A percentile compares a stretch with the other conserved stretches of the same genome.
These are phyloP conservation scores for Cryptosporidium sp. DNA, from an alignment of 169 alveolate genomes.

Conservation along the genomic window DNA sequence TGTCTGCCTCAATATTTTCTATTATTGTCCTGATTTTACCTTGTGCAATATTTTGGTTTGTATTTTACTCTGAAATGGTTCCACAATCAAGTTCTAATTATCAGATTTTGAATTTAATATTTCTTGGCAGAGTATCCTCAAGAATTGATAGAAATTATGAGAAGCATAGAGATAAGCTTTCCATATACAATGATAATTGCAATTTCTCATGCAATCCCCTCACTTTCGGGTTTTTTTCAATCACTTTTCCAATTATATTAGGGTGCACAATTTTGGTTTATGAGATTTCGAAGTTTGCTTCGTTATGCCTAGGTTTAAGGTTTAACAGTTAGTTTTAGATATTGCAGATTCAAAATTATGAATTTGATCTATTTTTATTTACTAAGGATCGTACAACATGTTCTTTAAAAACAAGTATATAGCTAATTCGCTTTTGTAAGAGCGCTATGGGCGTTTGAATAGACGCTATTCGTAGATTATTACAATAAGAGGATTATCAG, in stretches of 20 bases:
- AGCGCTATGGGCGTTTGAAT: not conserved
- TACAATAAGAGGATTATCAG: too few species aligned
- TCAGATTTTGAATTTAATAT: conserved; percentile 26
- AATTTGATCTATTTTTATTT: not conserved
- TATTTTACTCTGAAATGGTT: conserved; percentile 58
- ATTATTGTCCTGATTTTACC: conserved; percentile 31
- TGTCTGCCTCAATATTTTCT: conserved; percentile 29
- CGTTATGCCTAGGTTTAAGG: not conserved
- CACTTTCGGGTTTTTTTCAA: conserved; percentile 41
- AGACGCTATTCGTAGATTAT: too few species aligned
- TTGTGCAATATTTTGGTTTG: conserved; percentile 55
- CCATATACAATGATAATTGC: not conserved
- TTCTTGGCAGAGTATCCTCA: conserved; percentile 37
- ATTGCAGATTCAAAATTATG: not conserved
- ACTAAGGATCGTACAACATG: too few species aligned
- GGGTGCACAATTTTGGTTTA: conserved; percentile 39
- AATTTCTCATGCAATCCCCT: conserved; percentile 42
- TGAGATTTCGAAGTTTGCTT: conserved; percentile 5
- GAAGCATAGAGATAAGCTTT: conserved; percentile 5
- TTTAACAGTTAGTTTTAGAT: not conserved
- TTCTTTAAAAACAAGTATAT: too few species aligned
- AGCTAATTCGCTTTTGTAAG: too few species aligned
- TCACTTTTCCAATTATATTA: conserved; percentile 12
- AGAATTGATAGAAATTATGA: conserved; percentile 20
- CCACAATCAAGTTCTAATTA: conserved; percentile 13